Conservation (phyloP, 169 alveolate genomes). For the Cardiosporidium cionae region DNA sequence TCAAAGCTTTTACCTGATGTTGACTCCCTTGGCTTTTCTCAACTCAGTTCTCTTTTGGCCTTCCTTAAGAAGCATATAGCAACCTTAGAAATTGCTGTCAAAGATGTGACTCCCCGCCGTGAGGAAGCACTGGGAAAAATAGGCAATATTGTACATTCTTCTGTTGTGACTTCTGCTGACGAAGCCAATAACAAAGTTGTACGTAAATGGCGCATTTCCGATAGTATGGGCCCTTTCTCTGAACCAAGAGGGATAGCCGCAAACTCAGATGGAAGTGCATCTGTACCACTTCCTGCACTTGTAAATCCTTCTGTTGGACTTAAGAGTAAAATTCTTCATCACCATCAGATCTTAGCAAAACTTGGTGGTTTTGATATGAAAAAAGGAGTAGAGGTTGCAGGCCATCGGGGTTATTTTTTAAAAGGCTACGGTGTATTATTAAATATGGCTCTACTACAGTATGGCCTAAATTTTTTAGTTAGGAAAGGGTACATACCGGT, state of each 20-base stretch:
- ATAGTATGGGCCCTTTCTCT: too few relatives aligned
- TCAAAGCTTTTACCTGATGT: background rate
- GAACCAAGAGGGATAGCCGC: too few relatives aligned
- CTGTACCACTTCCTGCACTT: too few relatives aligned
- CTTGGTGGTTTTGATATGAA: constrained; percentile 82
- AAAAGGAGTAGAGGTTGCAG: constrained; percentile 91
- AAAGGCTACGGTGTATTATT: constrained; percentile 88
- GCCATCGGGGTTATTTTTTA: constrained; percentile 95
- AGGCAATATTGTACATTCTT: constrained; percentile 80
- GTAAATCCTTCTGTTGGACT: background rate
- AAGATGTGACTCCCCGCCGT: constrained; percentile 47
- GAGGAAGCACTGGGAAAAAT: constrained; percentile 44
- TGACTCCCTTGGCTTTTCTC: background rate
- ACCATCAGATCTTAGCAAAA: constrained; percentile 63
- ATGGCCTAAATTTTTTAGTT: constrained; percentile 81
- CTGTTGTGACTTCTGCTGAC: constrained; percentile 82
- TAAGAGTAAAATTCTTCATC: constrained; percentile 15
- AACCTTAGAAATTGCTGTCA: constrained; percentile 43
- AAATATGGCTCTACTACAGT: constrained; percentile 90
- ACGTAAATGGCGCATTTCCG: constrained; percentile 12
- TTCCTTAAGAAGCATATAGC: constrained; percentile 51
- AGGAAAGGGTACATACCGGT: constrained; percentile 88
- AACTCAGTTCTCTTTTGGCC: background rate
- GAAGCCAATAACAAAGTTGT: constrained; percentile 80
- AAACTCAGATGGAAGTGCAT: too few relatives aligned